These are phyloP conservation scores for Purpureocillium takamizusanense DNA, from an alignment of 2,329 filamentous ascomycete genomes.

Conservation along the genomic window DNA sequence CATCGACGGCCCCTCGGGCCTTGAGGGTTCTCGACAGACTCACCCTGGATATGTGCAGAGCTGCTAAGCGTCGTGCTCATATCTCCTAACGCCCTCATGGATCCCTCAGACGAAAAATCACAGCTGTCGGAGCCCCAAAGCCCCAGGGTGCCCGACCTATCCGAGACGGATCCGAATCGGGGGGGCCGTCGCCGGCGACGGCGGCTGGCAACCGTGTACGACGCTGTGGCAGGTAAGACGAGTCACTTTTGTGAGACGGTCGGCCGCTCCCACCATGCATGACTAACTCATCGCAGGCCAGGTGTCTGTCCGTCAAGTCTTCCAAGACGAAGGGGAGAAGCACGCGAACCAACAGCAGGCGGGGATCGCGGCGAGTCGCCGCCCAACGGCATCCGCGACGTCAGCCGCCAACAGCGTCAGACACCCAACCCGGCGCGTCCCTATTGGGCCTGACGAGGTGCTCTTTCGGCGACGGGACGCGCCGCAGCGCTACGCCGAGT, in stretches of 20 bases:
- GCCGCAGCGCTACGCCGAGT: constrained; percentile 58
- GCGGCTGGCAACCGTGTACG: constrained; percentile 51
- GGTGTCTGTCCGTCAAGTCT: constrained; percentile 15
- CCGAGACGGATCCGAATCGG: no score
- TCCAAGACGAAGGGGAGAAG: constrained; percentile 8
- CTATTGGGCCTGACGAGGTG: constrained; percentile 58
- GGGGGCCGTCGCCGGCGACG: neutral
- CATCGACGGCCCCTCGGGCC: no score
- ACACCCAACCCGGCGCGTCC: constrained; percentile 16
- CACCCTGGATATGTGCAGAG: no score
- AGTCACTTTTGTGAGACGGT: neutral
- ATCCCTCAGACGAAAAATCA: neutral
- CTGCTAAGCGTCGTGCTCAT: no score
- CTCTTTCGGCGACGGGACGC: constrained; percentile 58
- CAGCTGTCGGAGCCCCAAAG: neutral
- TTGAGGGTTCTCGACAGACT: no score
- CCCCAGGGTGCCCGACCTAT: no score
- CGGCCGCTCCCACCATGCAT: constrained; percentile 5
- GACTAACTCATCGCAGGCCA: constrained; percentile 20
- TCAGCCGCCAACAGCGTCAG: constrained; percentile 7
- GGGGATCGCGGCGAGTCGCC: no score
- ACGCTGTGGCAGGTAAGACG: constrained; percentile 58
- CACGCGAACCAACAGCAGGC: neutral
- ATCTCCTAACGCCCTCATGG: neutral
- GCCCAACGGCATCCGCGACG: neutral